Conservation (phyloP, 192 early-diverging fungal genomes). For the Borealophlyctis nickersoniae region DNA sequence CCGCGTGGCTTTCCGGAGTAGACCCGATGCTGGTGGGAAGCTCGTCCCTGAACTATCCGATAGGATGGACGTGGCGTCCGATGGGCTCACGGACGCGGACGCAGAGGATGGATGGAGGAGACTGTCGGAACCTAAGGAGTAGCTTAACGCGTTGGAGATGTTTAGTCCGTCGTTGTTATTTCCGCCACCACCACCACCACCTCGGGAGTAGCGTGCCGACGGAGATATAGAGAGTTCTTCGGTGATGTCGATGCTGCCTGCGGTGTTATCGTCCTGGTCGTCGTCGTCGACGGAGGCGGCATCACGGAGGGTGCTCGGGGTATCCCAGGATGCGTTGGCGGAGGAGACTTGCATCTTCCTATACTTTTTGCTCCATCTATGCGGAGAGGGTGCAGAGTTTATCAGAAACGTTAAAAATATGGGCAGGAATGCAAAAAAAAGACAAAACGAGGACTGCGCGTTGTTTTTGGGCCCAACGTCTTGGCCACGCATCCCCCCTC, state of each 20-base stretch:
- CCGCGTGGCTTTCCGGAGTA: too few species aligned
- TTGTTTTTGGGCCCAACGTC: too few species aligned
- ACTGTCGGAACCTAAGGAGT: background rate
- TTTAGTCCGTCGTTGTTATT: background rate
- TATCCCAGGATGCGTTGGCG: background rate
- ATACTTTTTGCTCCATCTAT: slow-evolving; percentile 29
- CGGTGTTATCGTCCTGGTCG: background rate
- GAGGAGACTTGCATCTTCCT: slow-evolving; percentile 2
- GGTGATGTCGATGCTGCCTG: background rate
- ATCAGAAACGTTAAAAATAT: background rate
- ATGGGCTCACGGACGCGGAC: too few species aligned
- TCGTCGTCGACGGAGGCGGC: background rate
- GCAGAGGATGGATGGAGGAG: background rate
- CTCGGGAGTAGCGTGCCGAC: background rate
- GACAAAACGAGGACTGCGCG: too few species aligned
- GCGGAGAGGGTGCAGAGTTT: too few species aligned
- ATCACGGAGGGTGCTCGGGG: background rate
- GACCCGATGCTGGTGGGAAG: too few species aligned
- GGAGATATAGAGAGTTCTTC: background rate
- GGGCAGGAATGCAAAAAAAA: too few species aligned
- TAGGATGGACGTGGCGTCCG: too few species aligned
- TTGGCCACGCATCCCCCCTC: too few species aligned
- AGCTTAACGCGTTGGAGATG: background rate
- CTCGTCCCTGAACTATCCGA: too few species aligned
- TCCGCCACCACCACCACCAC: background rate